A percentile compares a stretch with the other conserved stretches of the same genome.
Conservation (phyloP, 176 grass and related monocot genomes). For the Carex cristatella region DNA sequence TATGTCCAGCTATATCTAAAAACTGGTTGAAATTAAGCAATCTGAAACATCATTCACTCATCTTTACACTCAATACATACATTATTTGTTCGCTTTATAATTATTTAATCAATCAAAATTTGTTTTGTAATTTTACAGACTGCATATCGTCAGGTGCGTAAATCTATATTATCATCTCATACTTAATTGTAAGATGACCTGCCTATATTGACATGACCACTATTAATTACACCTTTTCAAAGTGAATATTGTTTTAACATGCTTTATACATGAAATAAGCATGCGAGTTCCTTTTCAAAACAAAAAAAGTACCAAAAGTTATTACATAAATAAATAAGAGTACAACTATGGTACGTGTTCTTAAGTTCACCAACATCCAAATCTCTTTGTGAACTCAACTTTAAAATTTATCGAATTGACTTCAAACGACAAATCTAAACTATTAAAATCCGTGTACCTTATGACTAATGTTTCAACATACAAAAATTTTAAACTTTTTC, state of each 20-base stretch:
- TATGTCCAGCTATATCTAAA: background rate
- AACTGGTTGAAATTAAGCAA: background rate
- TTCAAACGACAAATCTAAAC: too few species aligned
- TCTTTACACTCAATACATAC: background rate
- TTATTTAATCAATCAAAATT: background rate
- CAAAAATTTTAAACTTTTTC: too few species aligned
- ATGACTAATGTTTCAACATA: too few species aligned
- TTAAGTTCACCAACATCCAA: too few species aligned
- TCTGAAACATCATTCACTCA: background rate
- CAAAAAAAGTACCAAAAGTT: background rate
- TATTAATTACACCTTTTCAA: background rate
- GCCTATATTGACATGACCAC: background rate
- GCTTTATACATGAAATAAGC: background rate
- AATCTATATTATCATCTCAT: background rate
- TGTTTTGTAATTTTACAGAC: background rate
- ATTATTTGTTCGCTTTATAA: background rate
- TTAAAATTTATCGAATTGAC: too few species aligned
- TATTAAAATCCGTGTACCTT: too few species aligned
- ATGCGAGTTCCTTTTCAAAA: background rate
- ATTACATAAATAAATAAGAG: background rate
- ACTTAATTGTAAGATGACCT: background rate
- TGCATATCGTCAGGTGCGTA: background rate
- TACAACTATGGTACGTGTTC: too few species aligned
- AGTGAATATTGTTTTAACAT: background rate
- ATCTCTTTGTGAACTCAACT: too few species aligned